Base-by-base conservation (phyloP, 2,329 filamentous ascomycete species). In the Paraconiothyrium sp. region DNA sequence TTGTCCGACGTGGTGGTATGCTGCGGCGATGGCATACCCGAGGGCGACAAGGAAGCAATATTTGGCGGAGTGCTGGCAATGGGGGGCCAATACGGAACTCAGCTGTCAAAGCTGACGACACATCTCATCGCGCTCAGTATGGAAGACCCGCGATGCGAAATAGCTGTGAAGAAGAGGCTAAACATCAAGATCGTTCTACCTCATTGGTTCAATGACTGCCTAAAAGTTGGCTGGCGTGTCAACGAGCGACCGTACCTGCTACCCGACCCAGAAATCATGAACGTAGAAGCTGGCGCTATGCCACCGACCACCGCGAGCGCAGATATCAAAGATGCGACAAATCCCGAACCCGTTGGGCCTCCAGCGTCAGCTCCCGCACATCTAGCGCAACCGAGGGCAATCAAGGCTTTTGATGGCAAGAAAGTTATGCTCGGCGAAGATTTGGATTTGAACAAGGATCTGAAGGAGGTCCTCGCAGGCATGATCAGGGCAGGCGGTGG, bases 151-250 rank as follows among this genome's bases (percentile, higher is more conserved):
- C 93, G 93, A 76, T 91, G 90, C 64, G 74, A 85, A 63, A 76
- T 87, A 57, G 90, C 90, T 0, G 67, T 83, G 47, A 81, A 85
- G 9, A 96, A 90, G 77, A 86, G 85, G 2, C 83, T 92, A 57
- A 88, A 88, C 58, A 88, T 88, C 78, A 94, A 93, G 78, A 90
- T 97, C 61, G 92, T 99, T 20, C 84, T 99, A 56, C 95, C 95
- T 41, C 95, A 98, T 75, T 98, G 95, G 93, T 97, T 99, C 74
- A 94, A 98, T 70, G 94, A 97, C 76, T 99, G 95, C 79, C 87
- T 99, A 68, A 95, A 92, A 78, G 87, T 99, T 32, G 94, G 94
- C 54, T 94, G 93, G 78, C 89, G 92, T 61, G 97, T 99, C 69
- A 91, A 92, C 69, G 95, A 99, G 76, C 82, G 84, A 7, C 95